phyloP scores from a whole-genome alignment of 2,329 filamentous ascomycete species.

The Aspergillus persii region DNA sequence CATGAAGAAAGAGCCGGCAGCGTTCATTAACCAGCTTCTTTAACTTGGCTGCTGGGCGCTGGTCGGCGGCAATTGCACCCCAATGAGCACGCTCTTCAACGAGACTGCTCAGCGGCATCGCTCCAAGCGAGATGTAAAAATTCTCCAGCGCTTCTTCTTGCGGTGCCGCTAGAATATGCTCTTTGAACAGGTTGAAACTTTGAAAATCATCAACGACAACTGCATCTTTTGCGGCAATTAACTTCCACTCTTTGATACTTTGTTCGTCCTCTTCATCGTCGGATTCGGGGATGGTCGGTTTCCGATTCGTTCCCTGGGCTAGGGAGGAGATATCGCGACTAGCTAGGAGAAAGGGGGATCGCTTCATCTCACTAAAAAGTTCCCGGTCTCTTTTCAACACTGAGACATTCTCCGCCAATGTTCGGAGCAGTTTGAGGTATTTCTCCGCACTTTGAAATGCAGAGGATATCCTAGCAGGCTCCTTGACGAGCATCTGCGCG shows the following conservation, averaged over 20 bases:
- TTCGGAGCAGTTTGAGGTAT: slow-evolving; percentile 79
- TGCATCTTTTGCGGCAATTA: slow-evolving; percentile 69
- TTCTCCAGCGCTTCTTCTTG: slow-evolving; percentile 83
- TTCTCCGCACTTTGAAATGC: slow-evolving; percentile 79
- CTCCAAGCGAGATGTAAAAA: slow-evolving; percentile 80
- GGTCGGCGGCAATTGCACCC: slow-evolving; percentile 64
- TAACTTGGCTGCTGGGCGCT: slow-evolving; percentile 66
- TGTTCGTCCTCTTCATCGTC: slow-evolving; percentile 60
- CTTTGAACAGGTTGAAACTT: slow-evolving; percentile 84
- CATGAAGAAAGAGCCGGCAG: slow-evolving; percentile 84
- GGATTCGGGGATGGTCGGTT: slow-evolving; percentile 19
- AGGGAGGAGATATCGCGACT: slow-evolving; percentile 66
- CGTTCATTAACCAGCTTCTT: slow-evolving; percentile 83
- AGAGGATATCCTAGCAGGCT: slow-evolving; percentile 77
- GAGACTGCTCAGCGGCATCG: slow-evolving; percentile 69
- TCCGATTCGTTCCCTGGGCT: slow-evolving; percentile 16
- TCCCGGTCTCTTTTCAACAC: slow-evolving; percentile 74
- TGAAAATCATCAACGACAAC: slow-evolving; percentile 85
- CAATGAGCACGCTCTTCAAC: slow-evolving; percentile 76
- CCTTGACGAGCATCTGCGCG: slow-evolving; percentile 75
- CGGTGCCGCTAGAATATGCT: slow-evolving; percentile 78
- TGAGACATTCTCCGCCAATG: slow-evolving; percentile 69
- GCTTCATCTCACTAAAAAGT: slow-evolving; percentile 73
- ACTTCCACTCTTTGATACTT: slow-evolving; percentile 72
- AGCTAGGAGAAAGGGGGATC: slow-evolving; percentile 74